These are phyloP conservation scores for Anastatica hierochuntica DNA, from an alignment of 345 rosid genomes.

Conservation along the genomic window DNA sequence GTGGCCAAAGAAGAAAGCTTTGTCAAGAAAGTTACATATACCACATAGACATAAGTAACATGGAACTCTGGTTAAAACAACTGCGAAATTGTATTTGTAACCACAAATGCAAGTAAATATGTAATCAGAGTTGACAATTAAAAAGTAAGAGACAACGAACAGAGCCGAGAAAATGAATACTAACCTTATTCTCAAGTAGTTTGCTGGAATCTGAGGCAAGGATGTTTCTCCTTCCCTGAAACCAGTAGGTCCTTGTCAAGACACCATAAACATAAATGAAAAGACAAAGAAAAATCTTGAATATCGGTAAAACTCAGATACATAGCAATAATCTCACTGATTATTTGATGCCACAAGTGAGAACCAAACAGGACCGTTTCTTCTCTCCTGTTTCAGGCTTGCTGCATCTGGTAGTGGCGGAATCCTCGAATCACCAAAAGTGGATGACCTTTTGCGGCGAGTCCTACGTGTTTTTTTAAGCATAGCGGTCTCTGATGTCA, in stretches of 20 bases:
- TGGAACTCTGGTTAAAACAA: neutral
- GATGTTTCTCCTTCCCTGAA: slow-evolving; percentile 71
- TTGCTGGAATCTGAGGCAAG: slow-evolving; percentile 76
- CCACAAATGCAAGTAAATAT: neutral
- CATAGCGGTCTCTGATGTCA: slow-evolving; percentile 41
- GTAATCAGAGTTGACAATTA: neutral
- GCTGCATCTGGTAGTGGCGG: slow-evolving; percentile 52
- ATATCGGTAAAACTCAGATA: too few species aligned
- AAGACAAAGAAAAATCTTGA: slow-evolving; percentile 4
- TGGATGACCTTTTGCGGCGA: slow-evolving; percentile 46
- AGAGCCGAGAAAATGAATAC: slow-evolving; percentile 14
- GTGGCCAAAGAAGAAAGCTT: neutral
- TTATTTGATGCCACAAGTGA: slow-evolving; percentile 81
- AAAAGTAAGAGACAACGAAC: neutral
- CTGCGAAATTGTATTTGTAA: neutral
- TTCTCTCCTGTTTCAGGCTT: slow-evolving; percentile 38
- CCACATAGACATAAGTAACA: neutral
- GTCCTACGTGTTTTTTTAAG: slow-evolving; percentile 54
- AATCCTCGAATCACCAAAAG: slow-evolving; percentile 40
- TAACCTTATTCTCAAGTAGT: slow-evolving; percentile 82
- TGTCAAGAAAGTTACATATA: neutral
- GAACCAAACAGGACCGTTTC: slow-evolving; percentile 83
- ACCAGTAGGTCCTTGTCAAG: slow-evolving; percentile 26
- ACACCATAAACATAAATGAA: neutral
- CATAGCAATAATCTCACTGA: slow-evolving; percentile 46